phyloP scores from a whole-genome alignment of 129 eudicot species.

The Helichrysum umbraculigerum region DNA sequence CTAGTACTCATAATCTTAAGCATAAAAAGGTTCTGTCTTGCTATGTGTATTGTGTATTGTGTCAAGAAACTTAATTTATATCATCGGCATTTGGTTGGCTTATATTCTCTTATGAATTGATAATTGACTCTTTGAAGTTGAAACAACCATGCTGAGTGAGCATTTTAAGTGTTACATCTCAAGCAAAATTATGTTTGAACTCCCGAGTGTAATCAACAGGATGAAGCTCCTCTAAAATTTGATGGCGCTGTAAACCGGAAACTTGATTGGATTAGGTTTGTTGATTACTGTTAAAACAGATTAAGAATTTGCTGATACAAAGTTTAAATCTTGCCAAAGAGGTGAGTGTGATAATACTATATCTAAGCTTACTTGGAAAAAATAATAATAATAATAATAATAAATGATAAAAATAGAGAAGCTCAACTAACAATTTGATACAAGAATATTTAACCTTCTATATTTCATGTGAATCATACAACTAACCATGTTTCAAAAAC shows the following conservation, averaged over 20 bases:
- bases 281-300: background rate
- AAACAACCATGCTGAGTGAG: background rate
- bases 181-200: too few relatives aligned
- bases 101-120: background rate
- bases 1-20: background rate
- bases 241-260: background rate
- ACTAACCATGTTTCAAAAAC: background rate
- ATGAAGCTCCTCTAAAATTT: background rate
- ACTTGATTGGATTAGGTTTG: too few relatives aligned
- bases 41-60: too few relatives aligned
- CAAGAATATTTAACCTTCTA: too few relatives aligned
- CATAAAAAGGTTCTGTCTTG: background rate
- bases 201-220: background rate
- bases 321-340: background rate
- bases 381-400: too few relatives aligned
- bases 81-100: background rate
- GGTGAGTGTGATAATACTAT: background rate
- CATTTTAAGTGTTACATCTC: too few relatives aligned
- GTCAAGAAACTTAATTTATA: too few relatives aligned
- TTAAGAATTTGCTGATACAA: background rate
- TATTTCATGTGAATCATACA: too few relatives aligned
- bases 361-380: too few relatives aligned
- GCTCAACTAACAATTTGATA: too few relatives aligned
- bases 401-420: too few relatives aligned
- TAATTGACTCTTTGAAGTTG: background rate